A percentile compares a stretch with the other conserved stretches of the same genome.
These are phyloP conservation scores for Rhytidhysteron rufulum DNA, from an alignment of 2,329 filamentous ascomycete species.

Conservation along the genomic window DNA sequence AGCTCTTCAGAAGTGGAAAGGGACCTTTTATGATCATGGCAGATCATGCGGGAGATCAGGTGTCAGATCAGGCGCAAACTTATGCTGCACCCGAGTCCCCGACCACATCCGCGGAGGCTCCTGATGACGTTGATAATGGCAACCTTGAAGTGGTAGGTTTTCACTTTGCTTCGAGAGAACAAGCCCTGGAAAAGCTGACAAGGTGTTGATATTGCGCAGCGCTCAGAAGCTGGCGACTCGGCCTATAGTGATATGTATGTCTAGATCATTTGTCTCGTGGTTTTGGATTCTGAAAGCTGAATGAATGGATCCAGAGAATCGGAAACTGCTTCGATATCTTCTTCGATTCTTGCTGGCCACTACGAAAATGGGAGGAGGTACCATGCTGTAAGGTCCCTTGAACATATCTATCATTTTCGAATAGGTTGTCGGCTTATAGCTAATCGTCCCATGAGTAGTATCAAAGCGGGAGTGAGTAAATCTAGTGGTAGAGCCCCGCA, in stretches of 20 bases:
- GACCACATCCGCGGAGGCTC: too few species aligned
- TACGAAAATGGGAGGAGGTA: constrained; percentile 1
- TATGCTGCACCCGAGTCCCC: too few species aligned
- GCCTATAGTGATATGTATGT: constrained; percentile 1
- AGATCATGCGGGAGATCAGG: too few species aligned
- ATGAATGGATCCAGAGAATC: neutral
- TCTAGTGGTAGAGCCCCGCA: neutral
- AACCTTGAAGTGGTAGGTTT: too few species aligned
- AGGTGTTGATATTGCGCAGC: too few species aligned
- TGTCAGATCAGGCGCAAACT: too few species aligned
- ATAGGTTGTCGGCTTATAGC: neutral
- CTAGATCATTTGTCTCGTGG: neutral
- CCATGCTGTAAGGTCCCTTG: neutral
- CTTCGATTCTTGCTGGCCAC: constrained; percentile 1
- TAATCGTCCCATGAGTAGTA: constrained; percentile 4
- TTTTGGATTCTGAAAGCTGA: neutral
- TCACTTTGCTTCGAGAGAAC: too few species aligned
- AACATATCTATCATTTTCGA: neutral
- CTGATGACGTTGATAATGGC: too few species aligned
- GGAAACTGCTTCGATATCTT: constrained; percentile 1
- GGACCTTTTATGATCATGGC: too few species aligned
- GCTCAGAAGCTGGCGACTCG: neutral
- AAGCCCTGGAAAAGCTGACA: too few species aligned
- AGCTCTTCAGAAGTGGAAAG: too few species aligned
- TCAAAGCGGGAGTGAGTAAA: constrained; percentile 8